A percentile compares a stretch with the other conserved stretches of the same genome.
phyloP scores from a whole-genome alignment of 2,329 filamentous ascomycete species.

The Fusarium tanahbumbuense region DNA sequence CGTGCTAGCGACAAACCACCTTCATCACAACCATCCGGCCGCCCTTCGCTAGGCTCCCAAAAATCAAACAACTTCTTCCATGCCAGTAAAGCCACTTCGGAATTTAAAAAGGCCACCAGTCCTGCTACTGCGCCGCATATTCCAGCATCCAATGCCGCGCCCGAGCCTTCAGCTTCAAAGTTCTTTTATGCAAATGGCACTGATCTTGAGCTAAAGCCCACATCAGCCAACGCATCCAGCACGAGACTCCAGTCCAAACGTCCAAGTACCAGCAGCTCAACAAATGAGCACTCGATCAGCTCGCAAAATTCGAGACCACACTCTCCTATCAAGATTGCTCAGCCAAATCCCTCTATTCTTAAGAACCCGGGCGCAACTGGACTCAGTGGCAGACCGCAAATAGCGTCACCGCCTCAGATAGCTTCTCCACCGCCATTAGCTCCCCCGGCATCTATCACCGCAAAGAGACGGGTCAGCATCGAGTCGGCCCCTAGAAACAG shows the following conservation, averaged over 20 bases:
- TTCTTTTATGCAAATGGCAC: conserved; percentile 81
- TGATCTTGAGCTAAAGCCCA: conserved; percentile 57
- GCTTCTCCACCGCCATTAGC: conserved; percentile 54
- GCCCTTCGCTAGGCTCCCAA: conserved; percentile 55
- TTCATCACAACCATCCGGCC: conserved; percentile 50
- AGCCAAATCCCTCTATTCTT: conserved; percentile 39
- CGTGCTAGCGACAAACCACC: conserved; percentile 83
- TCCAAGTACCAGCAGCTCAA: conserved; percentile 51
- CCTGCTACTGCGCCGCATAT: conserved; percentile 49
- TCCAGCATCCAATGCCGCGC: conserved; percentile 50
- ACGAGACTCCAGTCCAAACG: conserved; percentile 58
- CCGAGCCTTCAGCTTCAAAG: conserved; percentile 64
- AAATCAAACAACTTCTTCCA: conserved; percentile 69
- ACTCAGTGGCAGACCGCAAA: conserved; percentile 46
- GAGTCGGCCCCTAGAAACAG: conserved; percentile 53
- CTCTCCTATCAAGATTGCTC: conserved; percentile 62
- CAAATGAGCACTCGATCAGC: conserved; percentile 31
- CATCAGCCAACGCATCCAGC: conserved; percentile 59
- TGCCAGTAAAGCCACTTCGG: conserved; percentile 62
- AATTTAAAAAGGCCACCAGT: conserved; percentile 52
- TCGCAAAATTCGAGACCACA: conserved; percentile 56
- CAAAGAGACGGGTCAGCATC: conserved; percentile 58
- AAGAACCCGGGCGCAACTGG: conserved; percentile 32
- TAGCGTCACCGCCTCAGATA: conserved; percentile 51
- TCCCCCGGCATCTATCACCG: conserved; percentile 46